Evolutionary conservation across 495 filamentous ascomycete genomes (phyloP).

Genomic region (Parachaetomium inaequale): DNA sequence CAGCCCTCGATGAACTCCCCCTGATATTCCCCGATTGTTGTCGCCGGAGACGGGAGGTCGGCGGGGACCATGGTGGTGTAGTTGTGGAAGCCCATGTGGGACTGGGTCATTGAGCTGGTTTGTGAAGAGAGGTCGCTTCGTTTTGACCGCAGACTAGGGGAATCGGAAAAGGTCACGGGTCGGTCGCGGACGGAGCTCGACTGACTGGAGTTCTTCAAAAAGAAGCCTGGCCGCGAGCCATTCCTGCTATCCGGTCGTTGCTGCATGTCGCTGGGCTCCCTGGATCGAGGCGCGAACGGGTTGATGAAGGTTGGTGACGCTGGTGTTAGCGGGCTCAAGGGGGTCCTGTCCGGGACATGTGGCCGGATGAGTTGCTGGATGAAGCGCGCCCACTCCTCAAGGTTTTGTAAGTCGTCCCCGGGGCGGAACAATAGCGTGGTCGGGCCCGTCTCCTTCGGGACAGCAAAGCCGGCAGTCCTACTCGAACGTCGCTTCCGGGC

Average conservation of each 20-base stretch:
- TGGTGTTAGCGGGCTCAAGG: constrained; percentile 42
- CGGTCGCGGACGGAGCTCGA: constrained; percentile 40
- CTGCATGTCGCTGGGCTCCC: constrained; percentile 34
- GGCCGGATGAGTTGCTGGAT: constrained; percentile 43
- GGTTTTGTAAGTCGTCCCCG: constrained; percentile 37
- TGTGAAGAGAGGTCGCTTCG: constrained; percentile 53
- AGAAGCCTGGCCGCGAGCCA: constrained; percentile 32
- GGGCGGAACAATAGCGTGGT: constrained; percentile 43
- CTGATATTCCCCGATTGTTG: constrained; percentile 49
- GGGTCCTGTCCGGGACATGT: constrained; percentile 31
- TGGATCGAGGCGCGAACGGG: constrained; percentile 38
- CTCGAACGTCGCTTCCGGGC: constrained; percentile 55
- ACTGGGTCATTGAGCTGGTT: constrained; percentile 44
- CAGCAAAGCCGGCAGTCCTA: constrained; percentile 47
- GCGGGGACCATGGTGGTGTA: constrained; percentile 42
- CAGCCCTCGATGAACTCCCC: constrained; percentile 56
- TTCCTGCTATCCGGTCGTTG: constrained; percentile 33
- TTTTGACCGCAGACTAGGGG: constrained; percentile 51
- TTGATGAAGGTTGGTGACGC: constrained; percentile 45
- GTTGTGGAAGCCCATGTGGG: constrained; percentile 40
- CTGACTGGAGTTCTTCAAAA: constrained; percentile 36
- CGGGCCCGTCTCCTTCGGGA: constrained; percentile 41
- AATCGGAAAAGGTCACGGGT: constrained; percentile 41
- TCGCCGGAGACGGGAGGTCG: constrained; percentile 52
- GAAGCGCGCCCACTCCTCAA: constrained; percentile 47